Evolutionary conservation across 257 asterid species (phyloP).

Genomic region (Fraxinus pennsylvanica): DNA sequence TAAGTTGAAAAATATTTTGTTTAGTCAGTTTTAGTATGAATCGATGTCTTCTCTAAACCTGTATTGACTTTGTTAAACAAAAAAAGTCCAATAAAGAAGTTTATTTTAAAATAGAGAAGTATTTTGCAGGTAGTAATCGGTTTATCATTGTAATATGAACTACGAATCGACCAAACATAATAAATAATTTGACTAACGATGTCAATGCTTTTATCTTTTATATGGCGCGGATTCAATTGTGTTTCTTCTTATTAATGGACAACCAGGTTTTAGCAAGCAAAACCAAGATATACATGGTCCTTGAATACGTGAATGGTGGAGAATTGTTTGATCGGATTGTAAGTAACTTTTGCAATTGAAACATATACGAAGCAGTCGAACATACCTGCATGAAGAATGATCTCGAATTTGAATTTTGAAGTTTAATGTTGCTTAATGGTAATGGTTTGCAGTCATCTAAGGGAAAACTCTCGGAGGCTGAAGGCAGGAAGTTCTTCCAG

Average conservation of each 20-base stretch:
- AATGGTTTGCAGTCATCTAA: slow-evolving; percentile 58
- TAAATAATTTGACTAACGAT: neutral
- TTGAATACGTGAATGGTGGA: slow-evolving; percentile 92
- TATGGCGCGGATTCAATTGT: neutral
- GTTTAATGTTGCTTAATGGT: neutral
- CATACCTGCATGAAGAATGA: neutral
- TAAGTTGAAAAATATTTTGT: neutral
- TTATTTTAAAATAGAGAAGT: neutral
- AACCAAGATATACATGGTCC: slow-evolving; percentile 93
- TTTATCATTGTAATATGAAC: neutral
- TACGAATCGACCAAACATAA: neutral
- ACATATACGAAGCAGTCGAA: neutral
- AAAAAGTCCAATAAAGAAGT: neutral
- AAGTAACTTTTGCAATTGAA: slow-evolving; percentile 37
- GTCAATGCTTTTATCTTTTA: neutral
- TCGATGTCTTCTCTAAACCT: neutral
- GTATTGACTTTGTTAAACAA: neutral
- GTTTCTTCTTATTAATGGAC: slow-evolving; percentile 20
- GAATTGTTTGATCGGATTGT: slow-evolving; percentile 94
- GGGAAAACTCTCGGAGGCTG: slow-evolving; percentile 73
- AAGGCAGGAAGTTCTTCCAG: slow-evolving; percentile 90
- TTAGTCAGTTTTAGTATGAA: neutral
- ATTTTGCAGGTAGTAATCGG: neutral
- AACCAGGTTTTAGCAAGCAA: slow-evolving; percentile 93
- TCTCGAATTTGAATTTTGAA: neutral